phyloP scores from a whole-genome alignment of 805 yeast genomes.

The Metschnikowia lochheadii region DNA sequence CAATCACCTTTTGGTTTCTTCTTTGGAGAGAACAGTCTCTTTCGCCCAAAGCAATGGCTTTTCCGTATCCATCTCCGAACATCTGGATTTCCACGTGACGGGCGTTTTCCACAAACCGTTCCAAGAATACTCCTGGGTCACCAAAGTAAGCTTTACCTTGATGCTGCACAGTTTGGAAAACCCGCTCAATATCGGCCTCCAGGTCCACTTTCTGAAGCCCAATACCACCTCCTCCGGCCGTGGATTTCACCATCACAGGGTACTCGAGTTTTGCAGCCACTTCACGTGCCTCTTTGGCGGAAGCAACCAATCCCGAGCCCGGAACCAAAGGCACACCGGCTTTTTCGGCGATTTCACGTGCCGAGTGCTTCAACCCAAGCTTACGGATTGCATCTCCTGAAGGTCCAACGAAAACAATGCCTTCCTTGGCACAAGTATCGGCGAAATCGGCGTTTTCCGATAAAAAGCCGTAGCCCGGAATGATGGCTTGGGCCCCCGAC shows the following conservation, averaged over 20 bases:
- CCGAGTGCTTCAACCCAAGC: constrained; percentile 93
- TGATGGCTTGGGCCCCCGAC: constrained; percentile 87
- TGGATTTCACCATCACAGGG: constrained; percentile 94
- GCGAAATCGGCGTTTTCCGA: constrained; percentile 97
- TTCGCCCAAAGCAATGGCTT: constrained; percentile 92
- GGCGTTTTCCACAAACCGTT: constrained; percentile 90
- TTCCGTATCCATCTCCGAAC: constrained; percentile 93
- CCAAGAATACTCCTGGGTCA: constrained; percentile 92
- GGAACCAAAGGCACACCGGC: constrained; percentile 98
- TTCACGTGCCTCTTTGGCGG: constrained; percentile 68
- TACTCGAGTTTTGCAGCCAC: constrained; percentile 74
- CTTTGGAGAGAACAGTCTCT: constrained; percentile 97
- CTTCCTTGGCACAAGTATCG: constrained; percentile 77
- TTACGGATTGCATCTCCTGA: constrained; percentile 88
- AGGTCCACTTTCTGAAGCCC: constrained; percentile 92
- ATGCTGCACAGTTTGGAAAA: constrained; percentile 86
- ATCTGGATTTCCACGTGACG: constrained; percentile 96
- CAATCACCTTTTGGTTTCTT: constrained; percentile 93
- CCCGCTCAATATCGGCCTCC: constrained; percentile 73
- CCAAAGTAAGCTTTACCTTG: constrained; percentile 93
- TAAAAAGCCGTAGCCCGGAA: constrained; percentile 96
- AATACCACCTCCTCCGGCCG: constrained; percentile 99
- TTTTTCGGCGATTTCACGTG: constrained; percentile 83
- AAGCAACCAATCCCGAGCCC: constrained; percentile 81
- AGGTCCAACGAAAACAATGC: constrained; percentile 94